phyloP scores from a whole-genome alignment of 176 grass and related monocot species.

The Triticum urartu region DNA sequence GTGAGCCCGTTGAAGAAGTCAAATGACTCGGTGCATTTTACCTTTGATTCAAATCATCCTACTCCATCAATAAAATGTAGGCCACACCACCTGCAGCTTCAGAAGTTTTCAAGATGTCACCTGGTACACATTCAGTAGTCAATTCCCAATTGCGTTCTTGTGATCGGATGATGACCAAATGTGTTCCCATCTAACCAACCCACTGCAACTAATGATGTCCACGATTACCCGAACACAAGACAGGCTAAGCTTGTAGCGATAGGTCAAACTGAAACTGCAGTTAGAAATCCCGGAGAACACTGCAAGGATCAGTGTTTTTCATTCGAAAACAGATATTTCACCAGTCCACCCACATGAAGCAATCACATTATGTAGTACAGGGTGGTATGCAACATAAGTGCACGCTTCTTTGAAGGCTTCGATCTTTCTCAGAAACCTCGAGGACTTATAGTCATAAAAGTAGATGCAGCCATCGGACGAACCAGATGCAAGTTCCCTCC shows the following conservation, averaged over 20 bases:
- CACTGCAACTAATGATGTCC: neutral
- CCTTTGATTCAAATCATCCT: too few relatives aligned
- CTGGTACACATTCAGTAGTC: neutral
- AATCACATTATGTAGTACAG: slow-evolving; percentile 61
- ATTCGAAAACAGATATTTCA: slow-evolving; percentile 74
- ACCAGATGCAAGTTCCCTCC: slow-evolving; percentile 68
- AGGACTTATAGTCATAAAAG: slow-evolving; percentile 65
- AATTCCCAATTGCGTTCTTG: neutral
- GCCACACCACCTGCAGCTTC: neutral
- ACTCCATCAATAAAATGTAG: neutral
- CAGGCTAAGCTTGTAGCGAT: neutral
- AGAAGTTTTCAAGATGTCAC: neutral
- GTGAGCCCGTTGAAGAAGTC: neutral
- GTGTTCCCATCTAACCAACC: neutral
- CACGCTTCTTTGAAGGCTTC: slow-evolving; percentile 74
- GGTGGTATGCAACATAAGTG: slow-evolving; percentile 67
- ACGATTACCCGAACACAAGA: neutral
- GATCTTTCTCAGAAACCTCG: slow-evolving; percentile 48
- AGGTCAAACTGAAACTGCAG: neutral
- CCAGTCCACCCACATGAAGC: slow-evolving; percentile 87
- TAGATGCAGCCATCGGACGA: slow-evolving; percentile 84
- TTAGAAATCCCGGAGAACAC: neutral
- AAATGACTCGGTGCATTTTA: too few relatives aligned
- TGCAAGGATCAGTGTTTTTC: neutral
- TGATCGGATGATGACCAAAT: neutral